These are phyloP conservation scores for Bruguiera hainesii DNA, from an alignment of 441 rosid genomes.

Conservation along the genomic window DNA sequence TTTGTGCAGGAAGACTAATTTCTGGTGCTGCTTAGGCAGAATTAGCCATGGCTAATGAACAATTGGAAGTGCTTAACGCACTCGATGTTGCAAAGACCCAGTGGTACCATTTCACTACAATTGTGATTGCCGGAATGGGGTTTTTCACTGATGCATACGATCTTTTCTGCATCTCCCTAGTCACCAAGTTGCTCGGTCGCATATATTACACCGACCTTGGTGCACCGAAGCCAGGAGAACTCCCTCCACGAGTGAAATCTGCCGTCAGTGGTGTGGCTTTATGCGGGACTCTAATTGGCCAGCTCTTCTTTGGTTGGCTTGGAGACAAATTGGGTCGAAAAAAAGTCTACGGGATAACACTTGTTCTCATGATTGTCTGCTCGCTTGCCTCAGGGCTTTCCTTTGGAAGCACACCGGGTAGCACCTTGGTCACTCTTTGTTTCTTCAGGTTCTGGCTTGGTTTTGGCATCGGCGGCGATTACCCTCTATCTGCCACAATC, in stretches of 20 bases:
- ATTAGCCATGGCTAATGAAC: slow-evolving; percentile 33
- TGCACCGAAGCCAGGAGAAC: slow-evolving; percentile 35
- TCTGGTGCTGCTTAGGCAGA: neutral
- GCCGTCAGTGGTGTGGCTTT: slow-evolving; percentile 56
- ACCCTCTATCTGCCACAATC: no score
- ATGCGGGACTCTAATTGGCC: slow-evolving; percentile 54
- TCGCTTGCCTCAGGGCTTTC: no score
- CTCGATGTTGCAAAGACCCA: slow-evolving; percentile 64
- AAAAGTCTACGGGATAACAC: neutral
- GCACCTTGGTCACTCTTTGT: no score
- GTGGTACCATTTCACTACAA: slow-evolving; percentile 57
- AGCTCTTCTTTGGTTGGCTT: slow-evolving; percentile 12
- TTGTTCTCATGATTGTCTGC: no score
- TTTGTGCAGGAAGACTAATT: neutral
- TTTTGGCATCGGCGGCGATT: no score
- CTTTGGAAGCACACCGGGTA: no score
- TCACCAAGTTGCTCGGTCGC: slow-evolving; percentile 56
- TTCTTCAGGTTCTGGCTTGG: no score
- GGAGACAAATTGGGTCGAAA: neutral
- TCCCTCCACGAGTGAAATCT: slow-evolving; percentile 46
- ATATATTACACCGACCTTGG: slow-evolving; percentile 38
- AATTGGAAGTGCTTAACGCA: slow-evolving; percentile 46
- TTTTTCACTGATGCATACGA: slow-evolving; percentile 62
- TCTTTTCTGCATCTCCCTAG: slow-evolving; percentile 49
- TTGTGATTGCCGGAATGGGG: slow-evolving; percentile 70